A percentile compares a stretch with the other conserved stretches of the same genome.
Conservation (phyloP, 768 basidiomycete genomes). For the Hericium alpestre region DNA sequence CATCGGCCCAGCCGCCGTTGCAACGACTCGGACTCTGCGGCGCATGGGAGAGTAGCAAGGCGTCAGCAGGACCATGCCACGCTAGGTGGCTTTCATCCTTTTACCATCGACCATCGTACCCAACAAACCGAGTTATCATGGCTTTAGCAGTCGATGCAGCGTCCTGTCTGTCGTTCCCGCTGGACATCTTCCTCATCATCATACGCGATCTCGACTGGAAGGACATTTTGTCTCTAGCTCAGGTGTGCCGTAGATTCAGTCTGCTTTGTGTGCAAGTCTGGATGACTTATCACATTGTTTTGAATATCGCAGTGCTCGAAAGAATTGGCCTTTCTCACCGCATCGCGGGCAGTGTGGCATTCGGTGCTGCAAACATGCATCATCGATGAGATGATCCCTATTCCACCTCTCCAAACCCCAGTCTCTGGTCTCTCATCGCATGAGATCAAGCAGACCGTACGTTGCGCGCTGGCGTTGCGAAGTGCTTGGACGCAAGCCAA, state of each 20-base stretch:
- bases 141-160: no score
- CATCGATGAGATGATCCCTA: background rate
- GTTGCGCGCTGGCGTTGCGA: background rate
- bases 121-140: no score
- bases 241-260: background rate
- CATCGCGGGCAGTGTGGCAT: background rate
- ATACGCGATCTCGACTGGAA: background rate
- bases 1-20: no score
- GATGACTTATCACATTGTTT: background rate
- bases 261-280: background rate
- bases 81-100: no score
- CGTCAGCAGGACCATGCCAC: no score
- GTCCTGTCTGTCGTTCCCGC: background rate
- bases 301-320: background rate
- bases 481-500: background rate
- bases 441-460: background rate
- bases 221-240: background rate
- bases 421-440: background rate
- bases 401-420: background rate
- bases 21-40: no score
- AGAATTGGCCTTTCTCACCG: background rate
- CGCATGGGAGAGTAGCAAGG: no score
- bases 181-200: slow-evolving; percentile 3
- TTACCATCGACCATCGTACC: no score
- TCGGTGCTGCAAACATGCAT: background rate